These are phyloP conservation scores for Monascus ruber DNA, from an alignment of 2,329 filamentous ascomycete species.

Conservation along the genomic window DNA sequence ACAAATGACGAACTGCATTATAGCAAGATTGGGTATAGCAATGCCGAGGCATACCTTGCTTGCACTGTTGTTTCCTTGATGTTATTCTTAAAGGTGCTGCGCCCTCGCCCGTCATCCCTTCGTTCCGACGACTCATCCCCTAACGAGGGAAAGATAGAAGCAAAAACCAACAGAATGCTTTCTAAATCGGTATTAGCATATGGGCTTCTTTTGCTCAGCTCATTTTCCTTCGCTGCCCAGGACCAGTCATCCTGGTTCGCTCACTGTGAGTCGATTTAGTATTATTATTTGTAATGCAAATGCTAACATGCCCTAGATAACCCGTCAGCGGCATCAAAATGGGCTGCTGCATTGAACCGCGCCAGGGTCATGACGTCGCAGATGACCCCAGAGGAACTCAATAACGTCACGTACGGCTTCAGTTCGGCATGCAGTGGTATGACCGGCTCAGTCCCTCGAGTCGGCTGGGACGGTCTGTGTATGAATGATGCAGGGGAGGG, in stretches of 20 bases:
- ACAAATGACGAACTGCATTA: too few species aligned
- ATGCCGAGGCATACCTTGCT: too few species aligned
- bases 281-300: neutral
- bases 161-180: neutral
- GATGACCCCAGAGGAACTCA: neutral
- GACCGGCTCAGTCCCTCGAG: constrained; percentile 1
- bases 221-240: neutral
- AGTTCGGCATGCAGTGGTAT: neutral
- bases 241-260: neutral
- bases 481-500: constrained; percentile 32
- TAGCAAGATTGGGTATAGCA: too few species aligned
- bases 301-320: neutral
- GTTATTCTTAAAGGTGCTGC: too few species aligned
- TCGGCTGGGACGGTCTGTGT: constrained; percentile 31
- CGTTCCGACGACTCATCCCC: too few species aligned
- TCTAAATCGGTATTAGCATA: neutral
- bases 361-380: neutral
- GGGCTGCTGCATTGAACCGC: neutral
- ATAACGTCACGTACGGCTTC: neutral
- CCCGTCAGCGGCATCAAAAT: neutral
- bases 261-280: neutral
- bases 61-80: too few species aligned
- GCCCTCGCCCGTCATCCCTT: too few species aligned
- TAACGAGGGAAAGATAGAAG: too few species aligned
- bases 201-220: neutral